Base-by-base conservation (phyloP, 2,329 filamentous ascomycete genomes). In the Pyricularia grisea region DNA sequence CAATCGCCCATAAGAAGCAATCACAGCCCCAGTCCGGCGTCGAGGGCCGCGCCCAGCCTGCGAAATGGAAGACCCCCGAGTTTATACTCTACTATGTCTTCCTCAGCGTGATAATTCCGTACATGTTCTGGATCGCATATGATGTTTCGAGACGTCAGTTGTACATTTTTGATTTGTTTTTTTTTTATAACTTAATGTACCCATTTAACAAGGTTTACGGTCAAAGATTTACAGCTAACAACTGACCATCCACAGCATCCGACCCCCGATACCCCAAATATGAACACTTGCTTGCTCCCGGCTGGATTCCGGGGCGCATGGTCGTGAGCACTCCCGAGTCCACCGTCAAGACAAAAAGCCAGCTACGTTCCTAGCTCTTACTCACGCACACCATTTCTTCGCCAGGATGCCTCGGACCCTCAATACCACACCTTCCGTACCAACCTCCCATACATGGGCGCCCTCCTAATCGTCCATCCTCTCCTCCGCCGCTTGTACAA, bases 241-340 rank as follows among this genome's bases (percentile, higher is more conserved):
- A 23, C 36, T 23, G 68, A 28, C n/a, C 12, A 12, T 42, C 66
- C 50, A 7, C 76, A 97, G 93, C 90, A 70, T 89, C 88, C 50
- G 91, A 97, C 77, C 92, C 92, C 5, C 89, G 91, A 73, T 99
- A 95, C 77, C 77, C 84, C 70, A 91, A 90, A 73, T 97, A 90
- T 76, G 85, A 90, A 71, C 82, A 83, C 70, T 82, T 90, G 58
- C 85, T 99, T 20, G 89, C 88, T 2, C 84, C 88, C 10, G 96
- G 95, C 73, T 99, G 95, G 95, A 91, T 99, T 69, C 91, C 91
- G 9, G 94, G 94, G 30, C 91, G 94, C 70, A 92, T 92, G 84
- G 92, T 98, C 71, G 91, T 93, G 83, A 75, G 87, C 78, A 36
- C 66, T 4, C 27, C 58, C 4, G 17, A 17, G 12, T 17, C 50